Conservation (phyloP, 805 yeast species). For the Saccharomycopsis amapae region DNA sequence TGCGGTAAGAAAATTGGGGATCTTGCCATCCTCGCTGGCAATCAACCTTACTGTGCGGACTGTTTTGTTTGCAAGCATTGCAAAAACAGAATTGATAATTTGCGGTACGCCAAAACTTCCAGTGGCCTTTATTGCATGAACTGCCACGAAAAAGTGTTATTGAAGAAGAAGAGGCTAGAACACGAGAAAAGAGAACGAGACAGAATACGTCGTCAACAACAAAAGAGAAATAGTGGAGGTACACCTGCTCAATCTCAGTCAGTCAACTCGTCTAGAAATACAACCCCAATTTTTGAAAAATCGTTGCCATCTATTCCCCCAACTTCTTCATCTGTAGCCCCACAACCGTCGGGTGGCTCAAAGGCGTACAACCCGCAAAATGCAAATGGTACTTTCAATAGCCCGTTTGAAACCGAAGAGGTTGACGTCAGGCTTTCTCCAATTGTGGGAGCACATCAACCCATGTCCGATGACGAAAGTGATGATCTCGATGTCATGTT, state of each 20-base stretch:
- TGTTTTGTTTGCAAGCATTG: constrained; percentile 91
- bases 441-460: too few species aligned
- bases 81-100: constrained; percentile 75
- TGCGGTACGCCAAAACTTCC: constrained; percentile 86
- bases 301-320: constrained; percentile 19
- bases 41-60: constrained; percentile 85
- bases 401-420: constrained; percentile 21
- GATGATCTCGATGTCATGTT: too few species aligned
- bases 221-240: constrained; percentile 23
- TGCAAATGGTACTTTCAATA: constrained; percentile 7
- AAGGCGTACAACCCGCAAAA: constrained; percentile 1
- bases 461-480: too few species aligned
- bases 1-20: constrained; percentile 87
- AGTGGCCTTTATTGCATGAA: constrained; percentile 90
- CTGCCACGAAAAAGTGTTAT: constrained; percentile 80
- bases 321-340: background rate
- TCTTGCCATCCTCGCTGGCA: constrained; percentile 89
- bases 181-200: constrained; percentile 24
- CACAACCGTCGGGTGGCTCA: too few species aligned
- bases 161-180: constrained; percentile 63
- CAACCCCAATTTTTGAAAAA: constrained; percentile 20
- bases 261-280: constrained; percentile 4
- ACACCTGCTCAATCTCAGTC: background rate
- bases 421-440: constrained; percentile 10
- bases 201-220: constrained; percentile 21